These are phyloP conservation scores for Mycena metata DNA, from an alignment of 768 basidiomycete genomes.

Conservation along the genomic window DNA sequence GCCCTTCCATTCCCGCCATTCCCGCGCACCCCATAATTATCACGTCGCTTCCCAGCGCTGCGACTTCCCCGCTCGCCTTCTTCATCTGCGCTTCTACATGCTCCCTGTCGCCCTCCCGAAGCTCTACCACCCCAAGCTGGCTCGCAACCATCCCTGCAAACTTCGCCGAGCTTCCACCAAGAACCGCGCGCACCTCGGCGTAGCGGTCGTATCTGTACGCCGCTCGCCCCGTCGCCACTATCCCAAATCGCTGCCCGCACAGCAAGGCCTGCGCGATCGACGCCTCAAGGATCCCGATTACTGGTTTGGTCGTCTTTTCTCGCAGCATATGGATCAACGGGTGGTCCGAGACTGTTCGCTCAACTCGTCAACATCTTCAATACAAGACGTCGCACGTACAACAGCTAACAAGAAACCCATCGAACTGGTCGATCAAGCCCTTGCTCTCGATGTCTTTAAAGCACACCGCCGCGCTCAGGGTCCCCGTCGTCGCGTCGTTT, in stretches of 20 bases:
- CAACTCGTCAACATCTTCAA: neutral
- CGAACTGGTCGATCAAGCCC: constrained; percentile 46
- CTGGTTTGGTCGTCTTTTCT: constrained; percentile 49
- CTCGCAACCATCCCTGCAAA: constrained; percentile 52
- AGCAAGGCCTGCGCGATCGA: constrained; percentile 51
- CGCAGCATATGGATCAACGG: constrained; percentile 52
- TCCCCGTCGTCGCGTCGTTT: constrained; percentile 48
- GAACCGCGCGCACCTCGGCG: constrained; percentile 50
- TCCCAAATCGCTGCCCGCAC: constrained; percentile 54
- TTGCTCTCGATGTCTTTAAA: constrained; percentile 46
- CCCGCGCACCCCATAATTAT: constrained; percentile 56
- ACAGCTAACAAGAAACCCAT: constrained; percentile 56
- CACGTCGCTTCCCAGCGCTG: constrained; percentile 50
- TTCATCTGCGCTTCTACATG: constrained; percentile 49
- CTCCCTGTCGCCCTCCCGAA: constrained; percentile 48
- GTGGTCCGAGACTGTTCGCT: constrained; percentile 51
- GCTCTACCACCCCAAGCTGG: constrained; percentile 51
- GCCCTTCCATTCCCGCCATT: constrained; percentile 54
- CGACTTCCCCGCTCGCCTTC: constrained; percentile 47
- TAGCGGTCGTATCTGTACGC: constrained; percentile 48
- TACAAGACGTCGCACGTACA: constrained; percentile 42
- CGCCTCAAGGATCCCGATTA: constrained; percentile 53
- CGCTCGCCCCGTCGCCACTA: constrained; percentile 52
- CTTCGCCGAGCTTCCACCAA: constrained; percentile 50
- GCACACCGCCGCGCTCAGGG: constrained; percentile 48